A percentile compares a stretch with the other conserved stretches of the same genome.
Conservation (phyloP, 192 early-diverging fungal genomes). For the Lunasporangiospora selenospora region DNA sequence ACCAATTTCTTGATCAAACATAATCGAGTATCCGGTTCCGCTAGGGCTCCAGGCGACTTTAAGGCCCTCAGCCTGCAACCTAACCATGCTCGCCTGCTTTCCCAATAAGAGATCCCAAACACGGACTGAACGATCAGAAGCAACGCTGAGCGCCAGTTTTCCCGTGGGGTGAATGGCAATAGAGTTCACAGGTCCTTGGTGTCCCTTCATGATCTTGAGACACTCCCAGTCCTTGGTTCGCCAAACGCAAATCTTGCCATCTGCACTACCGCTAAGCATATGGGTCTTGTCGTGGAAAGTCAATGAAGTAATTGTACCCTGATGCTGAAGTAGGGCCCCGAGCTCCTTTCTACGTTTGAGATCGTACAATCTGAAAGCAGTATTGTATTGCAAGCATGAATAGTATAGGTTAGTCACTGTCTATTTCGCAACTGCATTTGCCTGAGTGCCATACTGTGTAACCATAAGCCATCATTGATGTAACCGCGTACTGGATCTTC, state of each 20-base stretch:
- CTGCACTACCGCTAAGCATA: slow-evolving; percentile 89
- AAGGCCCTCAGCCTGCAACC: slow-evolving; percentile 53
- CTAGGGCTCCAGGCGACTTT: slow-evolving; percentile 61
- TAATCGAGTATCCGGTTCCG: slow-evolving; percentile 64
- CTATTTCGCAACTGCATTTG: background rate
- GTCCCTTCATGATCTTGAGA: slow-evolving; percentile 86
- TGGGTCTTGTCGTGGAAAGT: slow-evolving; percentile 83
- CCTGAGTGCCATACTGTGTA: background rate
- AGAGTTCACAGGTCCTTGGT: slow-evolving; percentile 76
- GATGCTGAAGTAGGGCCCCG: slow-evolving; percentile 91
- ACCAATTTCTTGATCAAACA: slow-evolving; percentile 59
- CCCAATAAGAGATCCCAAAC: slow-evolving; percentile 84
- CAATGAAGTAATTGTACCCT: slow-evolving; percentile 89
- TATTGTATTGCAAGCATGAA: too few relatives aligned
- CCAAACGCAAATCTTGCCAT: slow-evolving; percentile 88
- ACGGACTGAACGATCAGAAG: slow-evolving; percentile 70
- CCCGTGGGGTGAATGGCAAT: slow-evolving; percentile 96
- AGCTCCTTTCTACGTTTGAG: slow-evolving; percentile 86
- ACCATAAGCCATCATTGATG: background rate
- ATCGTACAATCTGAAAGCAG: slow-evolving; percentile 77
- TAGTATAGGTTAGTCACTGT: background rate
- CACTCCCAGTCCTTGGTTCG: slow-evolving; percentile 97
- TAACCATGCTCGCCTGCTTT: slow-evolving; percentile 61
- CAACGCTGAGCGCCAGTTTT: slow-evolving; percentile 89
- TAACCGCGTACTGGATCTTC: slow-evolving; percentile 69